Conservation (phyloP, 2,329 filamentous ascomycete species). For the Tolypocladium cylindrosporum region DNA sequence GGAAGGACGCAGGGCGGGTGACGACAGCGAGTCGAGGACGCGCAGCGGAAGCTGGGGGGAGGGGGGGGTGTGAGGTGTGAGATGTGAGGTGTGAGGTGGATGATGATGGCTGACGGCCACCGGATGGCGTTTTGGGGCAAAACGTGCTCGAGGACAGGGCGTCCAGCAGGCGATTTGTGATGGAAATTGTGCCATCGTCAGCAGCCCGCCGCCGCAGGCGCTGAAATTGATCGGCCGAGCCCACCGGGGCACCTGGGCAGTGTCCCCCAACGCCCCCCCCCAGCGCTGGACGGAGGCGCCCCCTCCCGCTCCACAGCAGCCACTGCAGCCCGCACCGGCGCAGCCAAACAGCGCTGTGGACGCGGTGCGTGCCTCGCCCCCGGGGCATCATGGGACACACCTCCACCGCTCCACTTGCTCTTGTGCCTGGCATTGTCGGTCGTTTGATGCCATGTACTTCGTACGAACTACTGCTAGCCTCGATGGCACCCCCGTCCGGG, state of each 20-base stretch:
- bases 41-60: neutral
- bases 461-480: too few species aligned
- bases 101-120: neutral
- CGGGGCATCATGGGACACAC: neutral
- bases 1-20: neutral
- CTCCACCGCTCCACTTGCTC: neutral
- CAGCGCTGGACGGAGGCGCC: too few species aligned
- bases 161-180: neutral
- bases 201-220: neutral
- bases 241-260: neutral
- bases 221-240: neutral
- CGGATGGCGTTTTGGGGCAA: neutral
- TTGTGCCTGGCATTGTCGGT: neutral
- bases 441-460: neutral
- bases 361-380: neutral
- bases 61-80: neutral
- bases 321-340: neutral
- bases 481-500: neutral
- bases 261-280: neutral
- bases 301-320: neutral
- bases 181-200: neutral
- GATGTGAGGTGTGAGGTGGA: neutral
- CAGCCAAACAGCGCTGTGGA: neutral
- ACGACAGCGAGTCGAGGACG: neutral
- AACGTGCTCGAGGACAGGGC: neutral